A percentile compares a stretch with the other conserved stretches of the same genome.
phyloP scores from a whole-genome alignment of 1,284 basidiomycete genomes.

The Earliella scabrosa region DNA sequence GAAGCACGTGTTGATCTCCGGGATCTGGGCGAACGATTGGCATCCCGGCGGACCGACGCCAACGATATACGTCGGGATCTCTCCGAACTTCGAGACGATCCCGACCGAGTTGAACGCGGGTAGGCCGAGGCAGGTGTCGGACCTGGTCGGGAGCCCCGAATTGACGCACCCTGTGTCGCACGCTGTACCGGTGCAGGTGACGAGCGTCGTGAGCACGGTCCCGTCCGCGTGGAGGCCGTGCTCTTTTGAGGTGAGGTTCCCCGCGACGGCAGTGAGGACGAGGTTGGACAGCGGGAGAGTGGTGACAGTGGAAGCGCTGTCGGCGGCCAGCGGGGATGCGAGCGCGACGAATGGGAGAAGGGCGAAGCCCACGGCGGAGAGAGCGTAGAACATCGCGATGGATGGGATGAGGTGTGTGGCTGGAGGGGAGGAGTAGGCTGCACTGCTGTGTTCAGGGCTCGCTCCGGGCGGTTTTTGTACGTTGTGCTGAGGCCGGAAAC shows the following conservation, averaged over 20 bases:
- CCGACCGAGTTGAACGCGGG: conserved; percentile 25
- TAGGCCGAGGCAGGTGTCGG: conserved; percentile 38
- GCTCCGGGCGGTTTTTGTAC: no score
- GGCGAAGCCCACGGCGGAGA: not conserved
- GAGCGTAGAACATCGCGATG: not conserved
- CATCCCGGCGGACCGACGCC: conserved; percentile 7
- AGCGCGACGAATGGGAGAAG: not conserved
- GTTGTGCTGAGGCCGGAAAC: no score
- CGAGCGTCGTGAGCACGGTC: not conserved
- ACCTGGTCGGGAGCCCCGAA: conserved; percentile 13
- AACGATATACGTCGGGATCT: conserved; percentile 11
- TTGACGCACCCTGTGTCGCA: conserved; percentile 14
- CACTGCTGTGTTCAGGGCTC: no score
- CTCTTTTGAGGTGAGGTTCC: not conserved
- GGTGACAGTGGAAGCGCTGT: not conserved
- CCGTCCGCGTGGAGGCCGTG: not conserved
- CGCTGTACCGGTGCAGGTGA: not conserved
- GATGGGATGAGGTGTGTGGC: no score
- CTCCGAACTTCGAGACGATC: not conserved
- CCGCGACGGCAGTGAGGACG: not conserved
- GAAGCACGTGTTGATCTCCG: conserved; percentile 20
- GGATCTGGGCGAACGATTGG: conserved; percentile 10
- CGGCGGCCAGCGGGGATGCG: not conserved
- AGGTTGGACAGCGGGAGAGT: not conserved
- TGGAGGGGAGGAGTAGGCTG: no score